Evolutionary conservation across 495 filamentous ascomycete species (phyloP), one percentile per base, ranked within the genome.

Genomic region (Trypethelium eluteriae): DNA sequence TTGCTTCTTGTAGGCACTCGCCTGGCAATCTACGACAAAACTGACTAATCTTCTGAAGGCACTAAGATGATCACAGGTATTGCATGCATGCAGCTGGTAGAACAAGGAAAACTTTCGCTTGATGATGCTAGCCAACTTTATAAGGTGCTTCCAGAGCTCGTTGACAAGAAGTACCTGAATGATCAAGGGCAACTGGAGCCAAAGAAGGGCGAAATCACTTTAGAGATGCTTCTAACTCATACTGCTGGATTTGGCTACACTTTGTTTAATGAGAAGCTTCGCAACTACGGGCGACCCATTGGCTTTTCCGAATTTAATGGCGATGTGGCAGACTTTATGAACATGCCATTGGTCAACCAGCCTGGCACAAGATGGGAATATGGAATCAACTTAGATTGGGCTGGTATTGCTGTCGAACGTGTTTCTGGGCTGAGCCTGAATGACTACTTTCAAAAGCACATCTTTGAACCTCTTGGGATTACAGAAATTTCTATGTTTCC

Each of bases 371-470:
- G 73, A 11, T 88, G 81, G 80, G 76, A 81, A 66, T 88, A 89
- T 69, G 85, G 85, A 0, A 81, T 84, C 75, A 72, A 80, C 67
- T 74, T 86, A 47, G 85, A 88, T 72, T 88, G 85, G 85, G 85
- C 81, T 3, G 85, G 86, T 9, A 71, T 83, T 6, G 67, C 82
- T 3, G 68, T 87, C 62, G 81, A 88, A 69, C 80, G 83, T 11
- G 78, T 79, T 32, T 79, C 81, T 0, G 76, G 79, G 1, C 49
- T 79, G 35, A 75, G 78, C 3, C 80, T 88, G 10, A 81, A 84
- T 49, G 80, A 81, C 38, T 88, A 85, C 70, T 77, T 86, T 63
- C 76, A 84, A 56, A 70, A 78, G 64, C 70, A 84, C 70, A 83
- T 88, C 66, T 86, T 86, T 69, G 66, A 76, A 44, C 85, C 86